Percentiles rank a stretch among this genome's conserved stretches.
Conservation (phyloP, 495 filamentous ascomycete genomes). For the Extremus antarcticus region DNA sequence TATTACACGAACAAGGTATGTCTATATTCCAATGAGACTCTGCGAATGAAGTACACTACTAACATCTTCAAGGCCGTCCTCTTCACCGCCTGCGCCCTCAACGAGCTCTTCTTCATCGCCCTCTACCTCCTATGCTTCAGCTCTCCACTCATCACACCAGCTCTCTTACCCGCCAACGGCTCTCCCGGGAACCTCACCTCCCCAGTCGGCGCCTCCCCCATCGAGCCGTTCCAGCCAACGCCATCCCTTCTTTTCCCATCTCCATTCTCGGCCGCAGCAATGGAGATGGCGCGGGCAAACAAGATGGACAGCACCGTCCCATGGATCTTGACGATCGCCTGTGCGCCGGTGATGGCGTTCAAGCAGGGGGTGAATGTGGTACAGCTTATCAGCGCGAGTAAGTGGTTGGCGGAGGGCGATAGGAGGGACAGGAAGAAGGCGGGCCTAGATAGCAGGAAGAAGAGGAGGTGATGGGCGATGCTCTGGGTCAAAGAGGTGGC, state of each 20-base stretch:
- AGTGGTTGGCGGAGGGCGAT: constrained; percentile 88
- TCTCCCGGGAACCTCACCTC: neutral
- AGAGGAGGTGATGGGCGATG: neutral
- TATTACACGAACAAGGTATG: constrained; percentile 94
- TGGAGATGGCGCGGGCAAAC: constrained; percentile 80
- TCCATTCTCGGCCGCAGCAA: constrained; percentile 81
- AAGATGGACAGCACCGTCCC: constrained; percentile 80
- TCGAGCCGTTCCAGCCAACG: constrained; percentile 48
- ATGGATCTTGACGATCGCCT: constrained; percentile 77
- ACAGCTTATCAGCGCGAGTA: constrained; percentile 86
- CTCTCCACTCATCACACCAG: constrained; percentile 71
- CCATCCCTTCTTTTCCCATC: constrained; percentile 61
- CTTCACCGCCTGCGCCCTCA: constrained; percentile 79
- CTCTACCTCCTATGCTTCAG: constrained; percentile 96
- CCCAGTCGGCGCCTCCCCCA: constrained; percentile 1
- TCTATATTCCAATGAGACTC: neutral
- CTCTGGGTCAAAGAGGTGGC: too few species aligned
- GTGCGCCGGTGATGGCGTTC: constrained; percentile 71
- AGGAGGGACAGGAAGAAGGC: constrained; percentile 41
- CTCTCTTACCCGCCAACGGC: constrained; percentile 47
- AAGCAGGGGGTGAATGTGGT: constrained; percentile 94
- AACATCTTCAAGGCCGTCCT: constrained; percentile 60
- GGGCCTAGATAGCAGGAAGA: constrained; percentile 33
- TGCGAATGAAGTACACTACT: neutral
- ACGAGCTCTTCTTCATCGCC: constrained; percentile 95